These are phyloP conservation scores for Agarophyton chilense DNA, from an alignment of 23 red algal genomes.

Conservation along the genomic window DNA sequence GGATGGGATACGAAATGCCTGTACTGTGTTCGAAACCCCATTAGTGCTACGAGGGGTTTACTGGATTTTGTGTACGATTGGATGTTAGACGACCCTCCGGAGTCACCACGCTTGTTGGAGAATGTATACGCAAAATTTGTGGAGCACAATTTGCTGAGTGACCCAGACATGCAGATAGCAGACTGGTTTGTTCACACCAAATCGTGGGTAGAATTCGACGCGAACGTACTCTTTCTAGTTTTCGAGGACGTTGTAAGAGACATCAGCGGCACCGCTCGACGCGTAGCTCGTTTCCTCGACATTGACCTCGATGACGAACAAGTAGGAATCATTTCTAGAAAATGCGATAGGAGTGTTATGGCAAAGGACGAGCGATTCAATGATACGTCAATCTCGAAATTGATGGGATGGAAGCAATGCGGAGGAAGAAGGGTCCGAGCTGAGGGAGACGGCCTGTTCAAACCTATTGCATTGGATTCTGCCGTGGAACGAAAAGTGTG, in stretches of 20 bases:
- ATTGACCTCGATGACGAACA: slow-evolving; percentile 14
- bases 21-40: slow-evolving; percentile 3
- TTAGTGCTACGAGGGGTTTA: background rate
- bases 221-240: background rate
- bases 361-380: slow-evolving; percentile 1
- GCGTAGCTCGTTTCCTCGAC: slow-evolving; percentile 13
- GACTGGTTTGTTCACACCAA: slow-evolving; percentile 18
- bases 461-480: background rate
- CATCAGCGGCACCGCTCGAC: background rate
- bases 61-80: slow-evolving; percentile 7
- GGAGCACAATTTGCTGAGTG: background rate
- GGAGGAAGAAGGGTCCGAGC: background rate
- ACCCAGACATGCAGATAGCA: background rate
- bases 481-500: background rate
- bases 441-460: background rate
- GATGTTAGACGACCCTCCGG: background rate
- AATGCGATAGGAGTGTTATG: slow-evolving; percentile 15
- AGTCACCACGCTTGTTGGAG: background rate
- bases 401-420: slow-evolving; percentile 7
- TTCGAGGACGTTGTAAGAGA: slow-evolving; percentile 38
- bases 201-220: background rate
- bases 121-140: slow-evolving; percentile 3
- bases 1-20: background rate
- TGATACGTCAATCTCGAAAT: background rate
- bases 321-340: background rate